A percentile compares a stretch with the other conserved stretches of the same genome.
Evolutionary conservation across 2,329 filamentous ascomycete species (phyloP).

Genomic region (Ophiocordyceps australis): DNA sequence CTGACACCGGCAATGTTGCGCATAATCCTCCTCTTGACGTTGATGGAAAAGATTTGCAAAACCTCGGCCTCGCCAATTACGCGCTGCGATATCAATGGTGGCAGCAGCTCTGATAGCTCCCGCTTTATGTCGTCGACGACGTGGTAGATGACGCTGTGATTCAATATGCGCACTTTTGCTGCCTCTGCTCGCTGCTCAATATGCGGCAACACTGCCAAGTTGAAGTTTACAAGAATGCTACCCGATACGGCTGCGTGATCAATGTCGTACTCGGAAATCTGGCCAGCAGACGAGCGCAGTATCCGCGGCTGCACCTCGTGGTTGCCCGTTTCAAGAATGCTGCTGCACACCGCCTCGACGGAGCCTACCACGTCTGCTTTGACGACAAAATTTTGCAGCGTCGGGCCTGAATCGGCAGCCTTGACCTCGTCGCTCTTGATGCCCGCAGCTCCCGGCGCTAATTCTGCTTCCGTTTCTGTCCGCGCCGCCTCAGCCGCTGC

Average conservation of each 20-base stretch:
- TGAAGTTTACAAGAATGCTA: slow-evolving; percentile 75
- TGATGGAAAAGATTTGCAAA: slow-evolving; percentile 68
- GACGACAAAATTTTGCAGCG: slow-evolving; percentile 62
- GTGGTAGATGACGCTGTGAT: slow-evolving; percentile 77
- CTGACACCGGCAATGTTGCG: slow-evolving; percentile 74
- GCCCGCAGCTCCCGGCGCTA: slow-evolving; percentile 8
- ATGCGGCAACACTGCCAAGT: slow-evolving; percentile 47
- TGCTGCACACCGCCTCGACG: slow-evolving; percentile 72
- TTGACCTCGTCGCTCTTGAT: slow-evolving; percentile 8
- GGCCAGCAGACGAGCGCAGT: slow-evolving; percentile 60
- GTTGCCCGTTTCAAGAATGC: slow-evolving; percentile 62
- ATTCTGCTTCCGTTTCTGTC: slow-evolving; percentile 15
- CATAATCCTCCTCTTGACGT: slow-evolving; percentile 49
- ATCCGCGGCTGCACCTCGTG: slow-evolving; percentile 66
- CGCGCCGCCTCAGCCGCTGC: slow-evolving; percentile 19
- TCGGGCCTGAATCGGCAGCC: slow-evolving; percentile 20
- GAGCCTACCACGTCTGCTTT: slow-evolving; percentile 91
- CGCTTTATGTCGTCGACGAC: slow-evolving; percentile 55
- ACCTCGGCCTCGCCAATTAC: slow-evolving; percentile 84
- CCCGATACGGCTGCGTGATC: slow-evolving; percentile 67
- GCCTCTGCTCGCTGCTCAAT: slow-evolving; percentile 53
- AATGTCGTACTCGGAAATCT: slow-evolving; percentile 70
- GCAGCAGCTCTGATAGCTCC: slow-evolving; percentile 49
- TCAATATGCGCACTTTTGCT: slow-evolving; percentile 57
- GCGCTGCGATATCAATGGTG: slow-evolving; percentile 45